Base-by-base conservation (phyloP, 2,329 filamentous ascomycete genomes). In the Ophiostoma australiae region DNA sequence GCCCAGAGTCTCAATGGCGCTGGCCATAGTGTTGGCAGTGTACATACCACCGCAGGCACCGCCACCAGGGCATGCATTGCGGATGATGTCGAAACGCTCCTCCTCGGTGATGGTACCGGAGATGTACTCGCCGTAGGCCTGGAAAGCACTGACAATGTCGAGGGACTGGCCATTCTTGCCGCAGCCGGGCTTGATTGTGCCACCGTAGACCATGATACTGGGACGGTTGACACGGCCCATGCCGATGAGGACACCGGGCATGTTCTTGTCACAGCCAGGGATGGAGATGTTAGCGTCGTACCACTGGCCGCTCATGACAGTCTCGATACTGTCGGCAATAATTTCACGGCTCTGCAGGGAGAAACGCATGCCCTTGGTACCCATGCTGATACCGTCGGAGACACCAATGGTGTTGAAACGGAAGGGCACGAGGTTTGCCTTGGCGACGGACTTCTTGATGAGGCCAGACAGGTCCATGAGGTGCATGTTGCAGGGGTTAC, bases 401-500 rank as follows among this genome's bases (percentile, higher is more conserved):
- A 99, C 96, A 78, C 95, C 95, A 78, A 99, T 92, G 73, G 96
- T 99, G 85, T 99, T 99, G 88, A 99, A 99, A 80, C 97, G 94
- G 85, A 96, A 97, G 74, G 93, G 93, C 73, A 97, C 86, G 73
- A 99, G 85, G 31, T 93, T 92, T 39, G 93, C 91, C 77, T 90
- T 81, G 71, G 81, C 81, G 58, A 89, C 85, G 17, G 85, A 87
- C 76, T 87, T 80, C 77, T 82, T 84, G 75, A 97, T 91, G 74
- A 90, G 83, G 80, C 90, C 85, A 78, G 92, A 97, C 73, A 99
- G 87, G 78, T 96, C 92, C 81, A 99, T 86, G 73, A 99, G 84
- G 81, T 99, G 95, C 94, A 97, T 99, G 83, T 99, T 99, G 85
- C 95, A 99, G 35, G 95, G 95, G 83, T 99, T 99, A 72, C 95